Conservation (phyloP, 169 alveolate genomes). For the Eimeria sp. region DNA sequence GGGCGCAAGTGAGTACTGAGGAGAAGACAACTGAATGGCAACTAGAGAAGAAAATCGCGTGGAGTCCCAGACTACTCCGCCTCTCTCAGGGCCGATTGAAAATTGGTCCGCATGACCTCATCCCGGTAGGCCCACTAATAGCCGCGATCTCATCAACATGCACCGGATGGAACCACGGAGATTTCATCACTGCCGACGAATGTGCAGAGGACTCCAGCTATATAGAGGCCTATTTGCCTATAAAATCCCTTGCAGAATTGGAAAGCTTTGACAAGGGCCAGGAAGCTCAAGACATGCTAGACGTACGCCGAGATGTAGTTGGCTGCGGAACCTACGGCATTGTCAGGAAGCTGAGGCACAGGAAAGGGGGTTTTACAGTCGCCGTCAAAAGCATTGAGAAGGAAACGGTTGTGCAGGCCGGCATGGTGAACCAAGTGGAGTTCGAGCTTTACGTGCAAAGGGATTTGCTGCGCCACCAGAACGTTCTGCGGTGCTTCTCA, state of each 20-base stretch:
- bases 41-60: background rate
- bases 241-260: slow-evolving; percentile 44
- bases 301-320: slow-evolving; percentile 75
- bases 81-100: slow-evolving; percentile 5
- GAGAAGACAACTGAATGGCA: background rate
- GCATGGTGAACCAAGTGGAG: slow-evolving; percentile 89
- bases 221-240: slow-evolving; percentile 56
- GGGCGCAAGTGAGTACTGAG: background rate
- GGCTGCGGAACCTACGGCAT: slow-evolving; percentile 97
- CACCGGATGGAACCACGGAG: background rate
- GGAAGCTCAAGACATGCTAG: slow-evolving; percentile 29
- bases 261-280: slow-evolving; percentile 60
- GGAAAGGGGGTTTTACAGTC: slow-evolving; percentile 89
- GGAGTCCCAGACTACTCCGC: slow-evolving; percentile 1
- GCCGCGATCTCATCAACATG: slow-evolving; percentile 20
- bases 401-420: slow-evolving; percentile 90
- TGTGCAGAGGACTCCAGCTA: slow-evolving; percentile 39
- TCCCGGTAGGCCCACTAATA: slow-evolving; percentile 69
- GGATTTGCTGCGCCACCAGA: slow-evolving; percentile 91
- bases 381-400: slow-evolving; percentile 95
- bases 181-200: background rate
- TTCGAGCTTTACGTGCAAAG: slow-evolving; percentile 95
- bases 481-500: slow-evolving; percentile 91
- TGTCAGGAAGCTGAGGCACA: slow-evolving; percentile 93
- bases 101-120: slow-evolving; percentile 46